Base-by-base conservation (phyloP, 495 filamentous ascomycete species). In the Geoglossum glabrum region DNA sequence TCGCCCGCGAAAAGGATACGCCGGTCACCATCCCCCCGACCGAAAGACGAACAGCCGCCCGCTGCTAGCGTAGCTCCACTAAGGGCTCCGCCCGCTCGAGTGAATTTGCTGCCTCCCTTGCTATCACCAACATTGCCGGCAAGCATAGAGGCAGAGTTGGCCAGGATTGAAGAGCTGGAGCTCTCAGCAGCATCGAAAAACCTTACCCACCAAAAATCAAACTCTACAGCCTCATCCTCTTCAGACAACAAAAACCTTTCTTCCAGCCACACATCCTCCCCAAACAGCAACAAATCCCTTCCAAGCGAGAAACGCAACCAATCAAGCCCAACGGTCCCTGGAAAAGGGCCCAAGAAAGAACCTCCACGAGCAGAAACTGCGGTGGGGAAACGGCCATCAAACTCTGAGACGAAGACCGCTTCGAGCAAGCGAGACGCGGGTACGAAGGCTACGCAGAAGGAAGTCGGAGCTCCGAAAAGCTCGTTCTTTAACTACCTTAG, bases 91-190 rank as follows among this genome's bases (percentile, higher is more conserved):
- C n/a, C n/a, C n/a, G n/a, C n/a, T 7, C 25, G 11, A 19, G 15
- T 9, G 25, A 3, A 55, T 2, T 8, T 23, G 3, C 31, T 58
- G 23, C 56, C 56, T 5, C 56, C 56, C 11, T 23, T 58, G 3
- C 25, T 58, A 1, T 58, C 56, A 17, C 56, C 56, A 10, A 58
- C 56, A 1, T 25, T 58, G 30, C 56, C 56, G 13, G 5, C 56
- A 58, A 26, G 10, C 56, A 58, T 58, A 13, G 56, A 58, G 31
- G 23, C 27, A n/a, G 56, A 49, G 28, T 27, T 58, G 30, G 11
- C 40, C 17, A 45, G 40, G 40, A 19, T 45, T 45, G 40, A 45
- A 21, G 2, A 10, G 4, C 40, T 45, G 40, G 17, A 40, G 17
- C 36, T 40, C 36, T 40, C 13, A 15, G 23, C 19, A 21, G 40